These are phyloP conservation scores for Macaranga tanarius DNA, from an alignment of 441 rosid genomes.

Conservation along the genomic window DNA sequence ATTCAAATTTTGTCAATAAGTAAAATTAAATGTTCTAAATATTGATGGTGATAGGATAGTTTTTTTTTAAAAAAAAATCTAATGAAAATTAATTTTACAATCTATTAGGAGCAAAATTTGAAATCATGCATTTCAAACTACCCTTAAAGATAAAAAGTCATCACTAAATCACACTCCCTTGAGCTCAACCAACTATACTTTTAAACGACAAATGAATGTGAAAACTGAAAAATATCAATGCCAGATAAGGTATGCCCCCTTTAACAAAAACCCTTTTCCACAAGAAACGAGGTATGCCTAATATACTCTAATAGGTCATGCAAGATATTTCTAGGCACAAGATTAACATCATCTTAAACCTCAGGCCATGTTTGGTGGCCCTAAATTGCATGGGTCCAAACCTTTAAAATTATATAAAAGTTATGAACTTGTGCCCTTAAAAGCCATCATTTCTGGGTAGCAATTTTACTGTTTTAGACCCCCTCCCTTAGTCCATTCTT, in stretches of 20 bases:
- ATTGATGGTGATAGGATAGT: too few species aligned
- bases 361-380: constrained; percentile 13
- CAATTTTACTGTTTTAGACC: constrained; percentile 10
- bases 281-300: constrained; percentile 1
- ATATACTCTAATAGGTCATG: constrained; percentile 15
- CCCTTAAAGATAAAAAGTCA: too few species aligned
- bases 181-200: neutral
- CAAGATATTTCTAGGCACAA: neutral
- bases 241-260: neutral
- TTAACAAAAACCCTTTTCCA: neutral
- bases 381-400: constrained; percentile 10
- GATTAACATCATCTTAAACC: neutral
- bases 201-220: neutral
- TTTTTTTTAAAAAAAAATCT: too few species aligned
- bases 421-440: constrained; percentile 22
- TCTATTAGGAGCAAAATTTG: too few species aligned
- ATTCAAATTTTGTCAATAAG: too few species aligned
- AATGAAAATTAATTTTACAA: too few species aligned
- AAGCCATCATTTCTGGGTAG: constrained; percentile 12
- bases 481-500: neutral
- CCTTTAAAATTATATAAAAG: constrained; percentile 9
- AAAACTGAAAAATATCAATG: neutral
- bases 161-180: too few species aligned
- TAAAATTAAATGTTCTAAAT: too few species aligned
- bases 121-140: too few species aligned